Evolutionary conservation across 352 stramenopile genomes (phyloP).

Genomic region (Phytopythium montanum): DNA sequence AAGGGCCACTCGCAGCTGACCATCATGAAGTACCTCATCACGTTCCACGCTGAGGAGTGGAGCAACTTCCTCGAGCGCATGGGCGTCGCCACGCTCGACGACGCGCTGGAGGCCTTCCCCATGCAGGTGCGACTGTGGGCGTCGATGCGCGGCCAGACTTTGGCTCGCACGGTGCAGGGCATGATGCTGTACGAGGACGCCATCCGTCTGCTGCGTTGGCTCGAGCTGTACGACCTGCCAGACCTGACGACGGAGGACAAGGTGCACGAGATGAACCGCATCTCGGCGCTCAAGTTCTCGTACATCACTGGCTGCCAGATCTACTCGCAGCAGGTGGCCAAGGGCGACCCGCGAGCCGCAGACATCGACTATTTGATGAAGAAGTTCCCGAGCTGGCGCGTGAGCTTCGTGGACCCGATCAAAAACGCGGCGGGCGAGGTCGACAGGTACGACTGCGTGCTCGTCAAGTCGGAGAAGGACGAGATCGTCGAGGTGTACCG

Average conservation of each 20-base stretch:
- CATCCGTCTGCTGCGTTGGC: constrained; percentile 79
- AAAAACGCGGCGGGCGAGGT: constrained; percentile 33
- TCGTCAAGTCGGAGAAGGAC: constrained; percentile 75
- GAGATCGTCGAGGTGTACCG: constrained; percentile 88
- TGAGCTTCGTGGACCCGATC: constrained; percentile 85
- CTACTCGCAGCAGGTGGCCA: constrained; percentile 76
- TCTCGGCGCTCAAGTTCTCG: constrained; percentile 84
- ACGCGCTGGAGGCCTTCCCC: constrained; percentile 58
- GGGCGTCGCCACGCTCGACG: constrained; percentile 59
- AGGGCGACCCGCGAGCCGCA: constrained; percentile 75
- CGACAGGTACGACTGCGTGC: constrained; percentile 63
- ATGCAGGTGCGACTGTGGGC: constrained; percentile 84
- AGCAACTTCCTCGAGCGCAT: constrained; percentile 86
- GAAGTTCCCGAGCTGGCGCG: constrained; percentile 85
- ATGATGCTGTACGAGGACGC: constrained; percentile 91
- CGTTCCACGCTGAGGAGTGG: constrained; percentile 86
- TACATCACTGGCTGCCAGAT: constrained; percentile 89
- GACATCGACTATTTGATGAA: constrained; percentile 89
- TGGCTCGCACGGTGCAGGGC: constrained; percentile 82
- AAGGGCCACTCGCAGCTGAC: constrained; percentile 76
- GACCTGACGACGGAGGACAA: constrained; percentile 68
- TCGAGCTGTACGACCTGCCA: constrained; percentile 68
- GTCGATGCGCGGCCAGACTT: constrained; percentile 79
- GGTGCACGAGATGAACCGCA: constrained; percentile 78
- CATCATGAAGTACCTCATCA: constrained; percentile 88